Base-by-base conservation (phyloP, 73 alveolate species). In the Paramecium octaurelia region DNA sequence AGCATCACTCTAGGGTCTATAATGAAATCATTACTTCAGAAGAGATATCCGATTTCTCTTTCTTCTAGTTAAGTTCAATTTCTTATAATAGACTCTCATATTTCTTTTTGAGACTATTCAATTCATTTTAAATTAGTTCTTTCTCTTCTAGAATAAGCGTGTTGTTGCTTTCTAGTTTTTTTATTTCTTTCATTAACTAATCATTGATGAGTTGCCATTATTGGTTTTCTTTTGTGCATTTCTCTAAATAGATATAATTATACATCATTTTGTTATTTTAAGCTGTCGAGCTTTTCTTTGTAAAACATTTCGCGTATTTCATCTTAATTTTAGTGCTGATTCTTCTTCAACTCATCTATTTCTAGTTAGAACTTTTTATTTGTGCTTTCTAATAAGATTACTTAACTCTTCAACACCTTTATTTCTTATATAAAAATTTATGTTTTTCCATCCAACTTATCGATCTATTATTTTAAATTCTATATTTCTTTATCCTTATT, bases 91-190 rank as follows among this genome's bases (percentile, higher is more conserved):
- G 27, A 42, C 77, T 44, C 40, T 89, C 94, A 89, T 89, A 89
- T 40, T 89, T 89, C 29, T 54, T 89, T 42, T 89, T 89, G 7
- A 71, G 73, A n/a, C 16, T 50, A 57, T 70, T 64, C 10, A 89
- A 58, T 70, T 89, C 94, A 73, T 89, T 89, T 31, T 89, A 71
- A 24, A 71, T 11, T 21, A 34, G 21, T 89, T 89, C 94, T 71
- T 71, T 89, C 58, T 89, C 92, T 89, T 89, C 69, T 46, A 42
- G 20, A 4, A 35, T 16, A 27, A 34, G 40, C 16, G 14, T 71
- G 12, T 58, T 21, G 12, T 73, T 44, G 21, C 46, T 5, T 54
- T 89, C 59, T 16, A 70, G 34, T 24, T 44, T 83, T 38, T 71
- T 44, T 54, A 89, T 50, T 89, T 89, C 91, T 48, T 80, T 80